phyloP scores from a whole-genome alignment of 2,329 filamentous ascomycete species.

The Xylariaceae sp. region DNA sequence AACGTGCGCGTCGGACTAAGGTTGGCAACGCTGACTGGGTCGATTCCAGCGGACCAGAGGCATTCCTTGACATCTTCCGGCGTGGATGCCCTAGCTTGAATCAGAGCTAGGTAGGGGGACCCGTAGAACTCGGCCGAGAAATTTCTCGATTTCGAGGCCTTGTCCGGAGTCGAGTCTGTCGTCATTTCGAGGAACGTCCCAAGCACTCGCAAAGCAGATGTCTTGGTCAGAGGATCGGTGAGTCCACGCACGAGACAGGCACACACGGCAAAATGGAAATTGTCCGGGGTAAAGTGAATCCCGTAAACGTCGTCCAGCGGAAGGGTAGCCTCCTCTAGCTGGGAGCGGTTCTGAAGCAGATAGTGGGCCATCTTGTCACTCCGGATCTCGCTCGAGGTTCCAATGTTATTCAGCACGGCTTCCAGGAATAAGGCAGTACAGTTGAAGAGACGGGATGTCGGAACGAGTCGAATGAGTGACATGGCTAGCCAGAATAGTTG shows the following conservation, averaged over 20 bases:
- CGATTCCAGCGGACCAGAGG: slow-evolving; percentile 52
- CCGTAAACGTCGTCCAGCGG: slow-evolving; percentile 59
- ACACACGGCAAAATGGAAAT: slow-evolving; percentile 60
- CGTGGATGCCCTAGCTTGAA: slow-evolving; percentile 48
- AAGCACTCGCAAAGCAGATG: slow-evolving; percentile 51
- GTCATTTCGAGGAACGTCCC: slow-evolving; percentile 53
- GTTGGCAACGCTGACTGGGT: slow-evolving; percentile 33
- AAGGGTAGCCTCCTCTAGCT: slow-evolving; percentile 54
- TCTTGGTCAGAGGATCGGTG: slow-evolving; percentile 53
- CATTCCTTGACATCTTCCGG: slow-evolving; percentile 55
- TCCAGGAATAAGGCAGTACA: slow-evolving; percentile 59
- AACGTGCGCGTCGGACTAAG: slow-evolving; percentile 32
- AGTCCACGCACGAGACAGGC: slow-evolving; percentile 57
- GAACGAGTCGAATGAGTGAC: slow-evolving; percentile 57
- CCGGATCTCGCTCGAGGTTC: slow-evolving; percentile 50
- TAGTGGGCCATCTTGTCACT: slow-evolving; percentile 52
- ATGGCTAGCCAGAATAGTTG: slow-evolving; percentile 66
- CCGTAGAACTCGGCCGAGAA: slow-evolving; percentile 25
- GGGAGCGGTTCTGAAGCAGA: slow-evolving; percentile 52
- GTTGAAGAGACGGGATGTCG: slow-evolving; percentile 52
- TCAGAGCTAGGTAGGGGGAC: slow-evolving; percentile 54
- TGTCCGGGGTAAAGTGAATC: slow-evolving; percentile 55
- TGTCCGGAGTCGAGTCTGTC: slow-evolving; percentile 25
- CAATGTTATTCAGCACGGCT: slow-evolving; percentile 56
- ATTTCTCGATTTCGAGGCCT: slow-evolving; percentile 24